Conservation (phyloP, 768 basidiomycete genomes). For the Hericium coralloides region DNA sequence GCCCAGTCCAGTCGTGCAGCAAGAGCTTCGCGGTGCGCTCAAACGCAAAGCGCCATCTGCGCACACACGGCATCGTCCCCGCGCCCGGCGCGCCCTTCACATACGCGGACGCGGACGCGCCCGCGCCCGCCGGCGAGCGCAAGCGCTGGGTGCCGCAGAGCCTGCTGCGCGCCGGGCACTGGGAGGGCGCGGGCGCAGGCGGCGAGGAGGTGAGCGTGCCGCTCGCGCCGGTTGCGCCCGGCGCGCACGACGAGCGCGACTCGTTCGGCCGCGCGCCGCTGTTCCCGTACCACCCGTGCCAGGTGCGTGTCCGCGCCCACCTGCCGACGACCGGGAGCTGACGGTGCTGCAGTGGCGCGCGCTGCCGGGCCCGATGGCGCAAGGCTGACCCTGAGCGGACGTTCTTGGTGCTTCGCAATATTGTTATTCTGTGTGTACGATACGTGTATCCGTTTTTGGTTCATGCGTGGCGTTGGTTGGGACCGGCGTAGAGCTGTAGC, state of each 20-base stretch:
- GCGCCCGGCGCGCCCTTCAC: constrained; percentile 38
- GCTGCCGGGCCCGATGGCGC: background rate
- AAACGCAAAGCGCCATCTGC: constrained; percentile 72
- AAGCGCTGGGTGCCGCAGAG: constrained; percentile 33
- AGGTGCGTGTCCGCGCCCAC: constrained; percentile 17
- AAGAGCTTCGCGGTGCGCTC: constrained; percentile 72
- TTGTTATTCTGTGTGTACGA: too few relatives aligned
- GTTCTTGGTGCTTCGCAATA: too few relatives aligned
- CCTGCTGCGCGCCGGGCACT: constrained; percentile 7
- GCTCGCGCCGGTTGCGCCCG: constrained; percentile 27
- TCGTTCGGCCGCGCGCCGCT: constrained; percentile 21
- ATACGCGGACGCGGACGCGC: background rate
- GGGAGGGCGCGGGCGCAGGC: background rate
- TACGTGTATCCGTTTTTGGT: too few relatives aligned
- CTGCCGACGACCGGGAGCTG: background rate
- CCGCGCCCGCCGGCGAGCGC: constrained; percentile 13
- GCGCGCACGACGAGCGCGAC: constrained; percentile 25
- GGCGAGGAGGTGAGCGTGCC: background rate
- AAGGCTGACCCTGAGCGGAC: too few relatives aligned
- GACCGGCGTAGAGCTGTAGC: too few relatives aligned
- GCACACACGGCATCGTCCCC: constrained; percentile 56
- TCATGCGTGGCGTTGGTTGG: too few relatives aligned
- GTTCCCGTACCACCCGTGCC: constrained; percentile 26
- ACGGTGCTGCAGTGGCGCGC: background rate
- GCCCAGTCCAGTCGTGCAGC: constrained; percentile 49